Conservation (phyloP, 106 monocot species). For the Hemerocallis citrina region DNA sequence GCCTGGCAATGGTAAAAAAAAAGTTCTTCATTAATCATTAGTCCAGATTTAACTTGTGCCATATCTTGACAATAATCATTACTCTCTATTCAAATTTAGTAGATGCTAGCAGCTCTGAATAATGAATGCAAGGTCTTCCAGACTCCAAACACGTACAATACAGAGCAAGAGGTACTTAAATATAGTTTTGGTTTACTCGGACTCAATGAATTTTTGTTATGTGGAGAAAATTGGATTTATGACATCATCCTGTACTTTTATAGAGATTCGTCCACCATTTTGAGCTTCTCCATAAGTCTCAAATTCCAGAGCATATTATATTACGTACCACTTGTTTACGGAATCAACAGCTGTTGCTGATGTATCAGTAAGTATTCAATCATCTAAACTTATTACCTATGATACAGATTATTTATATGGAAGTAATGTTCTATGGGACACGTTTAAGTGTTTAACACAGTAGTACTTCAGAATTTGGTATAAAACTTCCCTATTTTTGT, state of each 20-base stretch:
- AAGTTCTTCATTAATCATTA: slow-evolving; percentile 10
- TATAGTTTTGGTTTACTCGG: not conserved
- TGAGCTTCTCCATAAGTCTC: slow-evolving; percentile 86
- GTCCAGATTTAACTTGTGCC: not conserved
- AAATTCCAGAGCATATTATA: slow-evolving; percentile 67
- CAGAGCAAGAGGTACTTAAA: slow-evolving; percentile 64
- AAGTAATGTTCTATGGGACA: not conserved
- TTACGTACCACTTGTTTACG: slow-evolving; percentile 63
- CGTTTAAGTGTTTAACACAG: no score
- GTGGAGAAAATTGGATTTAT: not conserved
- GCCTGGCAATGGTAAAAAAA: slow-evolving; percentile 46
- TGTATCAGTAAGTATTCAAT: slow-evolving; percentile 52
- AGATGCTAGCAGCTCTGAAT: slow-evolving; percentile 79
- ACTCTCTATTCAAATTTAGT: slow-evolving; percentile 1
- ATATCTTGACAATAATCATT: not conserved
- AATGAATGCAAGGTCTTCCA: slow-evolving; percentile 58
- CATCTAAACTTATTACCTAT: no score
- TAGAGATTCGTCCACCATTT: no score
- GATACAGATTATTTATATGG: no score
- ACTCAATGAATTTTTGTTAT: not conserved
- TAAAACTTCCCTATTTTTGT: no score
- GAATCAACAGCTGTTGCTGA: slow-evolving; percentile 50
- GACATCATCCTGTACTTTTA: not conserved
- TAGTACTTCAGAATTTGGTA: no score
- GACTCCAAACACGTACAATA: slow-evolving; percentile 57